A percentile compares a stretch with the other conserved stretches of the same genome.
phyloP scores from a whole-genome alignment of 2,329 filamentous ascomycete species.

The Ilyonectria sp. region DNA sequence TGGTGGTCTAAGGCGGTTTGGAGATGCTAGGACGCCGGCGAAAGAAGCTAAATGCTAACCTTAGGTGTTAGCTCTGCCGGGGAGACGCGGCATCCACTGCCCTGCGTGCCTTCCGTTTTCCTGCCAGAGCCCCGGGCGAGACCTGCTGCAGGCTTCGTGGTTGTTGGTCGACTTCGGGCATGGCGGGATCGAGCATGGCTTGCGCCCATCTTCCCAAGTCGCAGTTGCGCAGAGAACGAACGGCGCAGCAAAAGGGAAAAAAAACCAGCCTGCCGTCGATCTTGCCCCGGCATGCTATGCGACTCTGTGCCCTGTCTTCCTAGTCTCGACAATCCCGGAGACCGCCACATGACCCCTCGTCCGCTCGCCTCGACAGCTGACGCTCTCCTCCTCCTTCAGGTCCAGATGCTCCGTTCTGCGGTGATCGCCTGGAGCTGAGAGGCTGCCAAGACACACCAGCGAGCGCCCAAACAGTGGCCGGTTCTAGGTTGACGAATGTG shows the following conservation, averaged over 20 bases:
- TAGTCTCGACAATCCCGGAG: constrained; percentile 1
- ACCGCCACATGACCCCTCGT: constrained; percentile 16
- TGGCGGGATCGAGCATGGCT: constrained; percentile 4
- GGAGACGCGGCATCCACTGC: constrained; percentile 3
- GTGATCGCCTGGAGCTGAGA: constrained; percentile 3
- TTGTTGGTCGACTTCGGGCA: constrained; percentile 1
- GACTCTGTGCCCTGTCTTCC: background rate
- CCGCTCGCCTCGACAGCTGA: background rate
- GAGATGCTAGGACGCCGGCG: constrained; percentile 5
- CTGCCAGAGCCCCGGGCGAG: background rate
- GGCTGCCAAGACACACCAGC: constrained; percentile 19
- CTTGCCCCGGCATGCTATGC: background rate
- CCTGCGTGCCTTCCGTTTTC: background rate
- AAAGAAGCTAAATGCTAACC: constrained; percentile 14
- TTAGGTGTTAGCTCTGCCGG: constrained; percentile 6
- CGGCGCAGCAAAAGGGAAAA: background rate
- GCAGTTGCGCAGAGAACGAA: background rate
- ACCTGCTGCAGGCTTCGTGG: background rate
- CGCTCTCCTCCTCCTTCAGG: background rate
- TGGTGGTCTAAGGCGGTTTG: constrained; percentile 21
- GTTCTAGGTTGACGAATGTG: background rate
- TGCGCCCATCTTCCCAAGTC: background rate
- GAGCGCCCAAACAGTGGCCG: background rate
- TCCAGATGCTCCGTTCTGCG: background rate
- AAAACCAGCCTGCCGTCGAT: background rate